These are phyloP conservation scores for Chenopodium quinoa DNA, from an alignment of 148 eudicot genomes.

Conservation along the genomic window DNA sequence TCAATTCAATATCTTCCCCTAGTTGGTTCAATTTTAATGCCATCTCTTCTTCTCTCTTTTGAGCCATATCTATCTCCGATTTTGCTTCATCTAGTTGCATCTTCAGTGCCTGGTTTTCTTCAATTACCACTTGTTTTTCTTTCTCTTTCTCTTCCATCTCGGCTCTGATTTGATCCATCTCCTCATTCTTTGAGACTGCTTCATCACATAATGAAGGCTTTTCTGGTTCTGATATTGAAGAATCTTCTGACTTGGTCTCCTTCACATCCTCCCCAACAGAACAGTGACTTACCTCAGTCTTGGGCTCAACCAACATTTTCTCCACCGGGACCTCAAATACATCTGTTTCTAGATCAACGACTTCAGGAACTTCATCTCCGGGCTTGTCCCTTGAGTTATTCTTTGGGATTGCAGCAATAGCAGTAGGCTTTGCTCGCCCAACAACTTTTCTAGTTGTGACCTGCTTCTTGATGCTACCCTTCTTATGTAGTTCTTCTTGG, in stretches of 20 bases:
- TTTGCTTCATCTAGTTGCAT: conserved; percentile 44
- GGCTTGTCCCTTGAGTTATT: conserved; percentile 28
- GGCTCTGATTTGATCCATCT: conserved; percentile 38
- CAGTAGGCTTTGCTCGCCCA: conserved; percentile 27
- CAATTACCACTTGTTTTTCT: conserved; percentile 31
- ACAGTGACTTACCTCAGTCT: conserved; percentile 26
- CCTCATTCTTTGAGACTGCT: conserved; percentile 44
- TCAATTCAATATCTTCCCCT: conserved; percentile 42
- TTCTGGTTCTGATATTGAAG: conserved; percentile 12
- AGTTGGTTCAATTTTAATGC: conserved; percentile 31
- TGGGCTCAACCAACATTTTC: conserved; percentile 33
- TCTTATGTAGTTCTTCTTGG: conserved; percentile 51
- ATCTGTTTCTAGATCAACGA: conserved; percentile 53
- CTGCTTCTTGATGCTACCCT: conserved; percentile 35
- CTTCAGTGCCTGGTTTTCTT: conserved; percentile 54
- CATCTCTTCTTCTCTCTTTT: conserved; percentile 45
- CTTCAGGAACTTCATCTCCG: conserved; percentile 34
- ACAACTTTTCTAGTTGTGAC: conserved; percentile 10
- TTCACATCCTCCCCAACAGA: conserved; percentile 29
- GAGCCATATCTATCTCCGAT: conserved; percentile 29
- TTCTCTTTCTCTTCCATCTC: conserved; percentile 54
- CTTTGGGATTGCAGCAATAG: conserved; percentile 24
- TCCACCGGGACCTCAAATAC: conserved; percentile 83
- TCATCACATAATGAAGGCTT: conserved; percentile 38
- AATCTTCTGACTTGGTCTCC: conserved; percentile 28